Base-by-base conservation (phyloP, 139 green algal species). In the Tetradesmus obliquus region DNA sequence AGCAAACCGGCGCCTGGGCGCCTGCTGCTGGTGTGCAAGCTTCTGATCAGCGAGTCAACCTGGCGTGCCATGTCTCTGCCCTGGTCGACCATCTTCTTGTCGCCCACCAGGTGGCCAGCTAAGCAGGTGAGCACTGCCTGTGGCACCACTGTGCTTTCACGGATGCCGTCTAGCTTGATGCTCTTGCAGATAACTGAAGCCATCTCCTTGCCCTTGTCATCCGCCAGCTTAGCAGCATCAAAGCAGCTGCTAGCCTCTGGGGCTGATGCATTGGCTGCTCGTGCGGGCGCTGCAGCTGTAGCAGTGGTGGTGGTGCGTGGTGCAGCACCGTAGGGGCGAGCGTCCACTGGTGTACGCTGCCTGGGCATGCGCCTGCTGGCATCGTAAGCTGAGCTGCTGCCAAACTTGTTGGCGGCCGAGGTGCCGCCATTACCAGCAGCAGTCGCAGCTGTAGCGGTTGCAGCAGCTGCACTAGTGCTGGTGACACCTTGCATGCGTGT, bases 111-210 rank as follows among this genome's bases (percentile, higher is more conserved):
- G 57, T 88, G 83, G 2, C 83, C 83, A 51, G 83, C 83, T 12
- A 24, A 8, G 24, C 57, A 79, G 57, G 22, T 22, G 19, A 88
- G 83, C 10, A 88, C 83, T 55, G 83, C 83, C 6, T 79, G 57
- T 5, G 83, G 83, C 3, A 57, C 22, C 5, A 88, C 3, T 22
- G 83, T 79, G 4, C 8, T 22, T 79, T 88, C 83, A 12, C 74
- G 60, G 2, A n/a, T 20, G 8, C 83, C 83, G 62, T 88, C 83
- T 6, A 88, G 54, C 57, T 88, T 88, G 12, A 87, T 74, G 12
- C 9, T 51, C 9, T 79, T 76, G 32, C 57, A 58, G n/a, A 79
- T 19, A 57, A 24, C 22, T 79, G 83, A 55, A 32, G 83, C 83
- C 57, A 88, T 79, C 24, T 87, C 55, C 55, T 51, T 74, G 8